These are phyloP conservation scores for Citrus hindsii DNA, from an alignment of 345 rosid genomes.

Conservation along the genomic window DNA sequence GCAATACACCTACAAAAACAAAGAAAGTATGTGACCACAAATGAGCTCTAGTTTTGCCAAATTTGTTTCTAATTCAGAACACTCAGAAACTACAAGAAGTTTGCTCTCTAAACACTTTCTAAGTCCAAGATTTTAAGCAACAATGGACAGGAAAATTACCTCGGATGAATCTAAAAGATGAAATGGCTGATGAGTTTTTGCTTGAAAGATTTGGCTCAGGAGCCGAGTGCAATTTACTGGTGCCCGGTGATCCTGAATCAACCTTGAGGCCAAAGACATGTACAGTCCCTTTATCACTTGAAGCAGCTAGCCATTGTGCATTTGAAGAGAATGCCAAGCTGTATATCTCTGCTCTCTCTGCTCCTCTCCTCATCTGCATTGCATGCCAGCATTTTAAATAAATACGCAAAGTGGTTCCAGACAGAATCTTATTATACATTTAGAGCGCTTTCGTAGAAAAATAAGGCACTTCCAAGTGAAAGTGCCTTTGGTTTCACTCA, in stretches of 20 bases:
- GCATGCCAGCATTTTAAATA: not conserved
- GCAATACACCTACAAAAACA: conserved; percentile 45
- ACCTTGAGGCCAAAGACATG: conserved; percentile 50
- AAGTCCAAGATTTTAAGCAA: too few species aligned
- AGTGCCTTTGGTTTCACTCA: too few species aligned
- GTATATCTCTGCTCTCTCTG: conserved; percentile 61
- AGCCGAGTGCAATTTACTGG: conserved; percentile 16
- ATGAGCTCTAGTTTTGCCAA: not conserved
- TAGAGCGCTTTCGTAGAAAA: too few species aligned
- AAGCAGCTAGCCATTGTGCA: conserved; percentile 52
- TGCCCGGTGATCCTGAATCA: conserved; percentile 25
- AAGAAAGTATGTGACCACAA: not conserved
- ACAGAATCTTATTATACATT: too few species aligned
- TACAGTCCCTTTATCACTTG: conserved; percentile 62
- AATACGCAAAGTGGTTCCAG: not conserved
- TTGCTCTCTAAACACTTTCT: not conserved
- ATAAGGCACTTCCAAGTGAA: not conserved
- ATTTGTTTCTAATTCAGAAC: not conserved
- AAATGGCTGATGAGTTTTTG: conserved; percentile 21
- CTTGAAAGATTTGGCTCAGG: conserved; percentile 18
- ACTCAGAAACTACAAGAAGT: not conserved
- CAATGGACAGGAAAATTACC: conserved; percentile 21
- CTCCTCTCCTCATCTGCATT: conserved; percentile 53
- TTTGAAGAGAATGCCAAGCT: conserved; percentile 51
- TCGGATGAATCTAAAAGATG: conserved; percentile 47